Evolutionary conservation across 2,329 filamentous ascomycete species (phyloP), one percentile per base, ranked within the genome.

Genomic region (Arthrobotrys iridis): DNA sequence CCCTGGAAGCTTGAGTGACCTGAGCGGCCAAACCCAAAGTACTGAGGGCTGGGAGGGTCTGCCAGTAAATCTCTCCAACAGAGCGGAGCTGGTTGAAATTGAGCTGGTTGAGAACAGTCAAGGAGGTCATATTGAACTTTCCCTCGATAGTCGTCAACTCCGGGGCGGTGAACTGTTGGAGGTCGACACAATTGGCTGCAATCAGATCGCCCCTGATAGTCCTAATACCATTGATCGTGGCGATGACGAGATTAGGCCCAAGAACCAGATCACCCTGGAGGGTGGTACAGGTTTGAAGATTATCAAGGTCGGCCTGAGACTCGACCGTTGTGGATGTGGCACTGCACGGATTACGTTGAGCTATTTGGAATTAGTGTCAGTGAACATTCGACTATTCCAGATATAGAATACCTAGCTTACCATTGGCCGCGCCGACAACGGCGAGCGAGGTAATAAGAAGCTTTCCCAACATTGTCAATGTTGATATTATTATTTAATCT

Each of bases 221-320:
- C 80, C 87, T 80, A 48, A 87, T 83, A 58, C 89, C 89, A 79
- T 87, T 84, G 77, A 97, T 83, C 64, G 84, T 83, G 78, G 97
- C 82, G 50, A 87, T 87, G 59, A 85, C 83, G 88, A 85, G 62
- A 59, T 82, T 81, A 37, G 85, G 84, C 76, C 85, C 86, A 78
- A 96, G 86, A 77, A 87, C 85, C 76, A 97, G 85, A 81, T 87
- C 86, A 80, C 91, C 93, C 59, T 87, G 83, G 81, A 92, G 86
- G 66, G 87, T 90, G n/a, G 83, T 81, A 87, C 93, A 97, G 77
- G 81, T 80, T 63, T n/a, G 5, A 40, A 75, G 48, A 3, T 11
- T 24, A 28, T 68, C 63, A 86, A 82, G 74, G 45, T 75, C 71
- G n/a, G 37, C 40, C 33, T 75, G 71, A 5, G 55, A 41, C n/a